A percentile compares a stretch with the other conserved stretches of the same genome.
These are phyloP conservation scores for Suhomyces prunicola DNA, from an alignment of 805 yeast genomes.

Conservation along the genomic window DNA sequence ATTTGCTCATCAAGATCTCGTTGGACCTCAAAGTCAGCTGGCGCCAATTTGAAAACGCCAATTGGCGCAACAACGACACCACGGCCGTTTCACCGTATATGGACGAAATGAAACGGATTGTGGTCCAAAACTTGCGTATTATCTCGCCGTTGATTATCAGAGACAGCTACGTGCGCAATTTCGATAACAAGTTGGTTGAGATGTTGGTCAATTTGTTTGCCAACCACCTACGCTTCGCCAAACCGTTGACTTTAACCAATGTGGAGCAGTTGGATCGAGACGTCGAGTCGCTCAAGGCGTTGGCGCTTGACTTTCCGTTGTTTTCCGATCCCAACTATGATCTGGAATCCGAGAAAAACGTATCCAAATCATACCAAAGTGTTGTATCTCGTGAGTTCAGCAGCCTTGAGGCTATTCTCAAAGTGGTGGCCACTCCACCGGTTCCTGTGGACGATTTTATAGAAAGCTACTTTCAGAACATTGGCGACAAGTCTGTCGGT, in stretches of 20 bases:
- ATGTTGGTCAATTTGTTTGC: slow-evolving; percentile 53
- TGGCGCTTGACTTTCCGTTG: slow-evolving; percentile 45
- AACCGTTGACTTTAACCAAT: slow-evolving; percentile 58
- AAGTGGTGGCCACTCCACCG: slow-evolving; percentile 59
- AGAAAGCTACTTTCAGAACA: slow-evolving; percentile 59
- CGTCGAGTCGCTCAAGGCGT: slow-evolving; percentile 57
- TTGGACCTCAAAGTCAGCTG: slow-evolving; percentile 66
- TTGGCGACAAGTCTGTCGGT: slow-evolving; percentile 59
- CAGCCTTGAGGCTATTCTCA: slow-evolving; percentile 60
- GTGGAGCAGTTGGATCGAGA: slow-evolving; percentile 77
- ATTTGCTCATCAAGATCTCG: slow-evolving; percentile 56
- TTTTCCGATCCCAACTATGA: slow-evolving; percentile 40
- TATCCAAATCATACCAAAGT: slow-evolving; percentile 33
- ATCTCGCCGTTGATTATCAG: slow-evolving; percentile 61
- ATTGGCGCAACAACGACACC: slow-evolving; percentile 53
- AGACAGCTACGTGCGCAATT: slow-evolving; percentile 66
- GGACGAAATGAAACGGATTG: slow-evolving; percentile 48
- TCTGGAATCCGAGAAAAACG: neutral
- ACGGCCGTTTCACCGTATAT: slow-evolving; percentile 68
- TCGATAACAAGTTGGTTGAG: slow-evolving; percentile 76
- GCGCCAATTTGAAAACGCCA: slow-evolving; percentile 75
- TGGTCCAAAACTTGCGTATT: slow-evolving; percentile 44
- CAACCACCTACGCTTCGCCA: slow-evolving; percentile 54
- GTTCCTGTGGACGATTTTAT: slow-evolving; percentile 64
- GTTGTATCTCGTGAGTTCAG: slow-evolving; percentile 42